These are phyloP conservation scores for Barnettozyma wickerhamii DNA, from an alignment of 805 yeast genomes.

Conservation along the genomic window DNA sequence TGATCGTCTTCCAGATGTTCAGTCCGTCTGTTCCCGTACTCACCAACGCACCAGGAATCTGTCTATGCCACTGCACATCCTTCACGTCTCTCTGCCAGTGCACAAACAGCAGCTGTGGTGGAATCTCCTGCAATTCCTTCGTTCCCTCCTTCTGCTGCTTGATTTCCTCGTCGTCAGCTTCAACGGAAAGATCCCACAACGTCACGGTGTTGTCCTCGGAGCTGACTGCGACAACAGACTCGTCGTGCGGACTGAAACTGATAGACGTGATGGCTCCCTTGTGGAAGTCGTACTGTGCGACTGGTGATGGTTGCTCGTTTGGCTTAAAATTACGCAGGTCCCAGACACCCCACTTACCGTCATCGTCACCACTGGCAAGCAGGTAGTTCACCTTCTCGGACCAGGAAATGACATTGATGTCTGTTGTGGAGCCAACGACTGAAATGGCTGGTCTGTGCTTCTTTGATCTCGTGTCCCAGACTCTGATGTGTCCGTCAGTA, in stretches of 20 bases:
- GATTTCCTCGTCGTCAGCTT: slow-evolving; percentile 97
- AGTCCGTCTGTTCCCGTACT: slow-evolving; percentile 96
- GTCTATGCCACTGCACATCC: slow-evolving; percentile 97
- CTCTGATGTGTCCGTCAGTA: slow-evolving; percentile 83
- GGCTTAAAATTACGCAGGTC: slow-evolving; percentile 83
- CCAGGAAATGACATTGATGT: slow-evolving; percentile 96
- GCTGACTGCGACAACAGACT: slow-evolving; percentile 91
- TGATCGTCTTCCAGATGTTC: slow-evolving; percentile 93
- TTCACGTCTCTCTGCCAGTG: slow-evolving; percentile 98
- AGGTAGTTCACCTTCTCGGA: slow-evolving; percentile 80
- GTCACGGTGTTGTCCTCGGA: slow-evolving; percentile 97
- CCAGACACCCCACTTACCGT: slow-evolving; percentile 98
- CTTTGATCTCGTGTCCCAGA: slow-evolving; percentile 96
- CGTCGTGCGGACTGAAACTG: slow-evolving; percentile 92
- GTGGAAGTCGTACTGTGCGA: slow-evolving; percentile 94
- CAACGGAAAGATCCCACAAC: slow-evolving; percentile 96
- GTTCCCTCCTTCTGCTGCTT: slow-evolving; percentile 76
- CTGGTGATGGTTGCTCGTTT: slow-evolving; percentile 57
- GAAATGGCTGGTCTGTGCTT: slow-evolving; percentile 88
- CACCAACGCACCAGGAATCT: slow-evolving; percentile 92
- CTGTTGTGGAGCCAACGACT: slow-evolving; percentile 73
- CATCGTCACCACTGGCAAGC: slow-evolving; percentile 95
- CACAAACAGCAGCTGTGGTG: slow-evolving; percentile 92
- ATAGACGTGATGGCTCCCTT: slow-evolving; percentile 90
- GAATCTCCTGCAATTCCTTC: slow-evolving; percentile 80